phyloP scores from a whole-genome alignment of 768 basidiomycete genomes.

The Mycena rosella region DNA sequence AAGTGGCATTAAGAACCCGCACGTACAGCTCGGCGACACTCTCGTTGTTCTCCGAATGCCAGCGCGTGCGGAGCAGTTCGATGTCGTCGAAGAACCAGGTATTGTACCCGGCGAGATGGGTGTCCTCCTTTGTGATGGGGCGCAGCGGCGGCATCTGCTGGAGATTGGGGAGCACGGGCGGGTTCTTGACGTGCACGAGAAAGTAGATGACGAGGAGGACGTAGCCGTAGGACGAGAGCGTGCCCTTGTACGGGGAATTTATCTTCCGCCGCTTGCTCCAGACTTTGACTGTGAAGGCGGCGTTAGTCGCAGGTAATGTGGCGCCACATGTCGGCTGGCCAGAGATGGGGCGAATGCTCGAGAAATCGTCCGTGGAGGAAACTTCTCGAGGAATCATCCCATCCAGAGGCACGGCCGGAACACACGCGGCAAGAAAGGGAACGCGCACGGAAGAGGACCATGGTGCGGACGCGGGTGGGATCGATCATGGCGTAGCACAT shows the following conservation, averaged over 20 bases:
- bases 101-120: conserved; percentile 83
- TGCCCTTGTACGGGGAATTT: conserved; percentile 98
- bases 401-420: conserved; percentile 27
- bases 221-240: conserved; percentile 96
- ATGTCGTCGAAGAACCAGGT: conserved; percentile 99
- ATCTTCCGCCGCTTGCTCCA: conserved; percentile 99
- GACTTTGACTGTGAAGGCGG: conserved; percentile 83
- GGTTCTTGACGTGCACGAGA: conserved; percentile 97
- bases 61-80: conserved; percentile 89
- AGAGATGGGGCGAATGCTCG: conserved; percentile 15
- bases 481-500: conserved; percentile 99
- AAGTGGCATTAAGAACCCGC: conserved; percentile 15
- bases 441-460: conserved; percentile 95
- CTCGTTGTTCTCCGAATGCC: conserved; percentile 95
- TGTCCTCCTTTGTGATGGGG: conserved; percentile 87
- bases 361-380: too few species aligned
- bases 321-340: conserved; percentile 14
- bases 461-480: conserved; percentile 90
- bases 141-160: conserved; percentile 94
- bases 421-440: conserved; percentile 18
- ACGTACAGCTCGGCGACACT: conserved; percentile 92
- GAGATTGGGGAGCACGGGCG: conserved; percentile 95
- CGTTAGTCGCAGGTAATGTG: conserved; percentile 5
- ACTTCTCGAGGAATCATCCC: conserved; percentile 12
- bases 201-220: conserved; percentile 98